Evolutionary conservation across 2,329 filamentous ascomycete genomes (phyloP).

Genomic region (Epichloe elymi): DNA sequence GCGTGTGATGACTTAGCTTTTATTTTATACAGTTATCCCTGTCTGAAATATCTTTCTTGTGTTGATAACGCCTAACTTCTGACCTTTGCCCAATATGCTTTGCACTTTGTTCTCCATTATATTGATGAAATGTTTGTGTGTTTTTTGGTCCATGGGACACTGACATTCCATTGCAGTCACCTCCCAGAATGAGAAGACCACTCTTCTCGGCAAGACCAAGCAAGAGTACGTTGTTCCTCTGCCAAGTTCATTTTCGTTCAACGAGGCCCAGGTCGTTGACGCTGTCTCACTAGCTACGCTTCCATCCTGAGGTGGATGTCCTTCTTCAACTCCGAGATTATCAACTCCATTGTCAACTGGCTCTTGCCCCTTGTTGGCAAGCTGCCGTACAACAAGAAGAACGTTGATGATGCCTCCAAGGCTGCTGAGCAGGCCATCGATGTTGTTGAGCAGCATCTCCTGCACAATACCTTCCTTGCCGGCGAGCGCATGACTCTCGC

Average conservation of each 20-base stretch:
- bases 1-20: conserved; percentile 58
- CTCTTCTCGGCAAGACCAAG: conserved; percentile 98
- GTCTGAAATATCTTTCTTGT: conserved; percentile 65
- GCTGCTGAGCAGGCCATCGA: conserved; percentile 52
- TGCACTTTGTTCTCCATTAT: neutral
- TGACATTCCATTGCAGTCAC: conserved; percentile 52
- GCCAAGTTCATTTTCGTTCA: neutral
- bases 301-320: conserved; percentile 98
- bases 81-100: conserved; percentile 30
- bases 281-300: conserved; percentile 50
- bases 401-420: conserved; percentile 68
- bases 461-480: conserved; percentile 90
- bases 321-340: conserved; percentile 81
- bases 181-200: conserved; percentile 99
- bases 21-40: conserved; percentile 91
- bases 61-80: conserved; percentile 90
- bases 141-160: conserved; percentile 7
- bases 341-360: conserved; percentile 62
- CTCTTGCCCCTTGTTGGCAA: conserved; percentile 75
- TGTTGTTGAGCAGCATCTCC: conserved; percentile 76
- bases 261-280: conserved; percentile 5
- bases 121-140: neutral
- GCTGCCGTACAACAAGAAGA: conserved; percentile 95
- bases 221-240: conserved; percentile 58
- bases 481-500: conserved; percentile 95